Base-by-base conservation (phyloP, 2,329 filamentous ascomycete species). In the Penicillium janthinellum region DNA sequence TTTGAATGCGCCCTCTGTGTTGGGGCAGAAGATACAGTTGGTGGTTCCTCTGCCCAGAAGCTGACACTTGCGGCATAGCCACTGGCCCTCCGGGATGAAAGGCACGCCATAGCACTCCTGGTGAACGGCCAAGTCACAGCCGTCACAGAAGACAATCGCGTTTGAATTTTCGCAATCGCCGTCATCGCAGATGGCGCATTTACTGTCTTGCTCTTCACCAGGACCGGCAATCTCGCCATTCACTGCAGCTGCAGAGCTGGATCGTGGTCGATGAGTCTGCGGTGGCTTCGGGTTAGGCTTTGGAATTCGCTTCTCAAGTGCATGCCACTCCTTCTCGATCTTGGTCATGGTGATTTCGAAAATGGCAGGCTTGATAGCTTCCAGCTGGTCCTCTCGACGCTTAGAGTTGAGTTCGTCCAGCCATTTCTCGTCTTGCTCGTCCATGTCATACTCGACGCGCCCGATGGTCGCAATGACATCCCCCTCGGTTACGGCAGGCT, bases 161-260 rank as follows among this genome's bases (percentile, higher is more conserved):
- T 99, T 99, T 22, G 95, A 96, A 75, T 99, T 99, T 78, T 99
- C 95, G 72, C 95, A 99, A 73, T 99, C 95, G n/a, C 95, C 95
- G 71, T 99, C 95, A 73, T 99, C 95, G 74, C 95, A 99, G 59
- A 99, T 96, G 22, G 92, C 93, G 73, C 95, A 99, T 76, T 96
- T 98, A 68, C 90, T 96, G 76, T 99, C 95, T 68, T 95, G 93
- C 76, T 98, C 94, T 77, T 98, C 95, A 20, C 92, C 92, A 31
- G 85, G 78, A 1, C 82, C 88, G 64, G 90, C 87, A 47, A 90
- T 89, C 78, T 98, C 95, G 57, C 95, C 94, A 75, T 97, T 98
- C 17, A 98, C 94, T 5, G 95, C 94, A 28, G 92, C 94, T 49
- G 94, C 94, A 57, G 92, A 96, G 75, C 93, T 96, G 45, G 94